Percentiles rank a stretch among this genome's conserved stretches.
phyloP scores from a whole-genome alignment of 169 alveolate species.

The Plasmodium vivax region DNA sequence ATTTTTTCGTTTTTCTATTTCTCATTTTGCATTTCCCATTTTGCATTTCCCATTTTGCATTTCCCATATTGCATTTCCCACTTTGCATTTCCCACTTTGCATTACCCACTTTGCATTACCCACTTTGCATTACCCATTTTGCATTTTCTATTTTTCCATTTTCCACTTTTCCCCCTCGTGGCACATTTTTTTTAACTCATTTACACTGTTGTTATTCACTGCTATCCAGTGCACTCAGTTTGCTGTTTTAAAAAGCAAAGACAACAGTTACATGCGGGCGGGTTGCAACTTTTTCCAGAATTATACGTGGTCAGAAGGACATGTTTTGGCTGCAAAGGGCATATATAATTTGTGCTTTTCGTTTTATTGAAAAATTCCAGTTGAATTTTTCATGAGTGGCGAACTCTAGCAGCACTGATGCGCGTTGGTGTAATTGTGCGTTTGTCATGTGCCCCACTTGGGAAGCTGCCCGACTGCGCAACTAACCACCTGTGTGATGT shows the following conservation, averaged over 20 bases:
- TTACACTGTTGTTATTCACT: conserved; percentile 52
- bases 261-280: conserved; percentile 14
- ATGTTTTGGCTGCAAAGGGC: not conserved
- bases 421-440: not conserved
- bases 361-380: not conserved
- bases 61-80: too few species aligned
- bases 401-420: not conserved
- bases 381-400: not conserved
- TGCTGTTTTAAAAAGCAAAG: not conserved
- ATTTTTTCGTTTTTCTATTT: conserved; percentile 5
- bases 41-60: too few species aligned
- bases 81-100: too few species aligned
- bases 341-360: not conserved
- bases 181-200: conserved; percentile 9
- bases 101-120: too few species aligned
- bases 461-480: not conserved
- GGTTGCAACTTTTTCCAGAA: not conserved
- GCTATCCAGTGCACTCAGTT: conserved; percentile 70
- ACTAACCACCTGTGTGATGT: not conserved
- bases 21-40: too few species aligned
- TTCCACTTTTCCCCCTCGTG: not conserved
- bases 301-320: not conserved
- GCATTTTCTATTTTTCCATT: too few species aligned
- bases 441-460: not conserved
- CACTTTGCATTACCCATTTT: too few species aligned